Evolutionary conservation across 2,329 filamentous ascomycete species (phyloP), one percentile per base, ranked within the genome.

Genomic region (Alternaria arborescens): DNA sequence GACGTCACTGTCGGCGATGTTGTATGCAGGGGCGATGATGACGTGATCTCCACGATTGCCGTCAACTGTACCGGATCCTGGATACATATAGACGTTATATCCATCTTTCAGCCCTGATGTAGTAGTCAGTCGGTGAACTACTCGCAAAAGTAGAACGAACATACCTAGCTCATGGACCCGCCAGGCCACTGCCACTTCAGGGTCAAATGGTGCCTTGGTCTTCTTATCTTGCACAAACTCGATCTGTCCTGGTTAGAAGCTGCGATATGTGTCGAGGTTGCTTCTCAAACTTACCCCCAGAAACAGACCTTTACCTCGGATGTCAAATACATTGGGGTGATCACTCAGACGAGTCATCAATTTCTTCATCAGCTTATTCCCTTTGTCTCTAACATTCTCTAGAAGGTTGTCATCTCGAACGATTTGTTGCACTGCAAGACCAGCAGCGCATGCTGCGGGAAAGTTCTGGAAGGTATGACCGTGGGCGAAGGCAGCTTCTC

Each of bases 11-110:
- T 78, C 77, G 1, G 83, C 87, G 22, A 89, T 82, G 44, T 86
- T 92, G 77, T 88, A 92, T 1, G 91, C 84, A 5, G 91, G 91
- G 1, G 89, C 86, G 11, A 94, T 70, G 26, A 93, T 82, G 36
- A 92, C 80, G 74, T 92, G 89, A 70, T 94, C 91, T 10, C 91
- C 90, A 1, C 73, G 72, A n/a, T 74, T 71, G 1, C 85, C 82
- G 44, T 91, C 88, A 0, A 81, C 85, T 0, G 87, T 87, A 1
- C 89, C 89, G 0, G 80, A 79, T 0, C 88, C 89, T 1, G 87
- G 87, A 71, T 92, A 92, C 3, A 92, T 70, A 4, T 83, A 84
- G 63, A 91, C 85, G 55, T 81, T 82, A 68, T 85, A 82, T 5
- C 77, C 76, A 14, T 73, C 63, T 48, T 74, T 71, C 62, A 82